Evolutionary conservation across 257 asterid species (phyloP), one percentile per base, ranked within the genome.

Genomic region (Plantago major): DNA sequence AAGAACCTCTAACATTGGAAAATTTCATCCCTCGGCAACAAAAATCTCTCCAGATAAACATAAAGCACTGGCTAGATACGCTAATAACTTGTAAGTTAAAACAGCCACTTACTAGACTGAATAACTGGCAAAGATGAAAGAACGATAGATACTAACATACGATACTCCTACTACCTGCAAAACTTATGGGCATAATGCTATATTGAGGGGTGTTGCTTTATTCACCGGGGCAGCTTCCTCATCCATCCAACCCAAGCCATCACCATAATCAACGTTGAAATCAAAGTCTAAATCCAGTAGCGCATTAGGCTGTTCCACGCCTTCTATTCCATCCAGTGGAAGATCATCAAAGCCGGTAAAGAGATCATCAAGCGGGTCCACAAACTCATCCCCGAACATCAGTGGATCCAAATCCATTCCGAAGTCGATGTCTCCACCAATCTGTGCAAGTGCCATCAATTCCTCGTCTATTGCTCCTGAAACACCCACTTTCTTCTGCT

Each of bases 131-230:
- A 33, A 33, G 40, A 5, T 33, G 40, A 33, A 7, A 33, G 40
- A 33, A 33, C 40, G 40, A 33, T 55, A 40, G 26, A 33, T 55
- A 40, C 16, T 62, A 67, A 54, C 61, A 64, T 15, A 45, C 55
- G 45, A 40, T 67, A 17, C 8, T 46, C 8, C 66, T 62, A 65
- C 55, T 63, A 73, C 73, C 83, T 85, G 94, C 96, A 90, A 88
- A 88, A 85, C 78, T 85, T 69, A 88, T 59, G 81, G 98, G 91
- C 96, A 90, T 33, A 33, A 33, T 63, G 84, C 84, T 47, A 81
- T 85, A 66, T 86, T 76, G 62, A 82, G 89, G 76, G 96, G 73
- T 15, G 90, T 58, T 15, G 73, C 74, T 62, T 77, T 83, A 43
- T 73, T 73, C 82, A 82, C 74, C 73, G 50, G 48, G 44, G 71